Evolutionary conservation across 345 rosid species (phyloP).

Genomic region (Eucalyptus sp.): DNA sequence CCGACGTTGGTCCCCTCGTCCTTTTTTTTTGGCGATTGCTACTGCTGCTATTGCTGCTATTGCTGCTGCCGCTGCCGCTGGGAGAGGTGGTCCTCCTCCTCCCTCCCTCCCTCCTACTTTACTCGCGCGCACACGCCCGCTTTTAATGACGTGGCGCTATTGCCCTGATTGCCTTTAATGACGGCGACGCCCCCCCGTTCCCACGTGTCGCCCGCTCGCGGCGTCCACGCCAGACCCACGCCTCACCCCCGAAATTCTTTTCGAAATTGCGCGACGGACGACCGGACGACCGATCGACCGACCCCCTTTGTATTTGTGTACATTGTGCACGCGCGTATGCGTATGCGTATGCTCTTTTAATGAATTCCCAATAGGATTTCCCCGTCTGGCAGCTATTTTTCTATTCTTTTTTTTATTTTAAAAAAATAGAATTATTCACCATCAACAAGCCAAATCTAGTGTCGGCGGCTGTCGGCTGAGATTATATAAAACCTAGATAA

Average conservation of each 20-base stretch:
- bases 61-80: too few species aligned
- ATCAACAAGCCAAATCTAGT: accelerated
- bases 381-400: too few species aligned
- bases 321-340: too few species aligned
- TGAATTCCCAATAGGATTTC: too few species aligned
- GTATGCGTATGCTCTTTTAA: too few species aligned
- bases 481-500: accelerated
- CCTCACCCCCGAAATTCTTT: background rate
- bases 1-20: background rate
- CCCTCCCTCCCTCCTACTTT: too few species aligned
- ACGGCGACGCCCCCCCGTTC: background rate
- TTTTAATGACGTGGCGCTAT: background rate
- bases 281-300: background rate
- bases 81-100: too few species aligned
- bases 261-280: background rate
- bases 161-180: background rate
- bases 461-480: accelerated
- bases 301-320: background rate
- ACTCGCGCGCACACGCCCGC: background rate
- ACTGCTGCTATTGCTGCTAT: too few species aligned
- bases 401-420: too few species aligned
- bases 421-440: accelerated
- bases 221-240: background rate
- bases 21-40: background rate
- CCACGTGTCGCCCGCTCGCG: background rate